Conservation (phyloP, 441 rosid genomes). For the Gossypium schwendimanii region DNA sequence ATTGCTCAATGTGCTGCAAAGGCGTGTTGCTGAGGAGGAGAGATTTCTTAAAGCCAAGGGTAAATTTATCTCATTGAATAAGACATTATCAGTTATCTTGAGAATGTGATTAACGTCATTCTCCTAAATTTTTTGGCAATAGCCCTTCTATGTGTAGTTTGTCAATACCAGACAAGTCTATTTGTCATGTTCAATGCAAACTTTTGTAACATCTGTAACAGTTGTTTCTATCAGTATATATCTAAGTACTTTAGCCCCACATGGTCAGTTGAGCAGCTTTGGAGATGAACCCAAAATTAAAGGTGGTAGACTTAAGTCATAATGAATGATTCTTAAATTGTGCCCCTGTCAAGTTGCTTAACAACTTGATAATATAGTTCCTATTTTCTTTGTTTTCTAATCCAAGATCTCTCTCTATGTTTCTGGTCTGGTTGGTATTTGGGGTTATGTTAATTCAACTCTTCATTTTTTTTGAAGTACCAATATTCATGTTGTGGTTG, state of each 20-base stretch:
- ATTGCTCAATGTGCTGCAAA: constrained; percentile 67
- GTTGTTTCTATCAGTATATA: not conserved
- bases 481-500: not conserved
- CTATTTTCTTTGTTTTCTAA: not conserved
- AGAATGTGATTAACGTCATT: not conserved
- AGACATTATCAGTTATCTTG: not conserved
- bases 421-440: not conserved
- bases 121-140: not conserved
- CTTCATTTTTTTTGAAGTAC: not conserved
- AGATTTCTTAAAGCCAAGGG: constrained; percentile 65
- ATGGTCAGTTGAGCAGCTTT: not conserved
- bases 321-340: not conserved
- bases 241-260: not conserved
- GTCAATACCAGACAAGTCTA: not conserved
- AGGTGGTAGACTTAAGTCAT: not conserved
- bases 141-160: constrained; percentile 1
- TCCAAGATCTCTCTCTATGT: not conserved
- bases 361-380: not conserved
- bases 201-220: not conserved
- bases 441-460: too few relatives aligned
- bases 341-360: not conserved
- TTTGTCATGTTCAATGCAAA: not conserved
- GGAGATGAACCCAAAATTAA: not conserved
- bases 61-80: constrained; percentile 21
- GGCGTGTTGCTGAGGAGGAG: constrained; percentile 74